Base-by-base conservation (phyloP, 2,329 filamentous ascomycete genomes). In the Ceratocystis albifundus region DNA sequence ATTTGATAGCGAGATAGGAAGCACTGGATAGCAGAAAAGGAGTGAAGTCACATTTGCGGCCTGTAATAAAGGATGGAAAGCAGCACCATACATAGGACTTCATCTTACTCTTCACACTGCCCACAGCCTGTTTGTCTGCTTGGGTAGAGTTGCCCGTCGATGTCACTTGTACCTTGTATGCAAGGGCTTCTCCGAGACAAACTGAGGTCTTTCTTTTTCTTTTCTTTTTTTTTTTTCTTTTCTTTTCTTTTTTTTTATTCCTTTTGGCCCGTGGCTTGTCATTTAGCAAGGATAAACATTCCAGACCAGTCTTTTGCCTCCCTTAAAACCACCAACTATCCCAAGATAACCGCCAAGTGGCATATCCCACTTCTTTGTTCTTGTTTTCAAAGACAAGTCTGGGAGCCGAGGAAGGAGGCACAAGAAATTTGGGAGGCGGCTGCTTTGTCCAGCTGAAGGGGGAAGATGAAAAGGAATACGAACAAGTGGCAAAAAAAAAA, bases 131-230 rank as follows among this genome's bases (percentile, higher is more conserved):
- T 25, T 15, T 28, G 12, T 28, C 22, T 22, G 22, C 53, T 17
- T 57, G 17, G 30, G 53, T 30, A 28, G 3, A n/a, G n/a, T 50
- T 12, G n/a, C 12, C 36, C 36, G 36, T 15, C 36, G 36, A 50
- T 50, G 20, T 50, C 48, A 50, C 48, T 50, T 50, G 48, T 50
- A 50, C 48, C 28, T 28, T 57, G 12, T 4, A 57, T 4, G 53
- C 53, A 57, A 57, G 53, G 53, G 53, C 53, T 30, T 32, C 22
- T 32, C 53, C 53, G 17, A 57, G 22, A 57, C 53, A 57, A 17
- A 30, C 17, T 17, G 12, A n/a, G 25, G 28, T 25, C 10, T 8
- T 10, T 50, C 22, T 15, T 50, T 50, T 50, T n/a, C 20, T 48
- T 32, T 32, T 32, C 4, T 8, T 32, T 32, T 32, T 32, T 36